Evolutionary conservation across 495 filamentous ascomycete genomes (phyloP), one percentile per base, ranked within the genome.

Genomic region (Acidiella bohemica): DNA sequence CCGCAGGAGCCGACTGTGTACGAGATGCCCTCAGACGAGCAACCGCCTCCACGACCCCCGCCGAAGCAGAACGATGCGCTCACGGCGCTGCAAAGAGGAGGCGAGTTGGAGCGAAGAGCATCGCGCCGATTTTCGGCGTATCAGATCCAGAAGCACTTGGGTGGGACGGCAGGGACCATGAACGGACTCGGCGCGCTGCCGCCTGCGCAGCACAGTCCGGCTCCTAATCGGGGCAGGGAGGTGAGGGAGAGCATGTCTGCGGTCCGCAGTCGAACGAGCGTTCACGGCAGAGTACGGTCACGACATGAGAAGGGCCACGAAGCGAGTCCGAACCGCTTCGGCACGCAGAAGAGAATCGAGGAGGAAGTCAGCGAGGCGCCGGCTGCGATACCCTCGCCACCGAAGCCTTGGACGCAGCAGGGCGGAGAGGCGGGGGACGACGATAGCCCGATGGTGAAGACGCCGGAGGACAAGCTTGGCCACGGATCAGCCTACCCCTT

Each of bases 51-150:
- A 14, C 58, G 58, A 19, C 61, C 61, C 5, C 78, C 82, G 32
- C 78, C 80, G 17, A 81, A 83, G 49, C 76, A 87, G 49, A 80
- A 92, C 53, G 88, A 93, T 65, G 90, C 90, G 7, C 66, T 97
- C 35, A 84, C 82, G 27, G 86, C 86, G 30, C 59, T 97, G 45
- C 92, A 96, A 57, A 69, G 83, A 56, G 85, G 86, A 38, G 84
- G 86, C 4, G 84, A 93, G 42, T 64, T 96, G n/a, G 88, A 96
- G 53, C 72, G 90, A 49, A 73, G 90, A 50, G 92, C 90, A 8
- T 96, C 92, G 3, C 70, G 87, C 51, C 67, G 90, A 50, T 96
- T 95, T 55, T 95, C 87, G 22, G 78, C 80, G 28, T 97, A 96
- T 60, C 92, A 96, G 51, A 87, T 96, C 32, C 82, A 83, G 17